Evolutionary conservation across 768 basidiomycete species (phyloP), one percentile per base, ranked within the genome.

Genomic region (Tulasnella sp.): DNA sequence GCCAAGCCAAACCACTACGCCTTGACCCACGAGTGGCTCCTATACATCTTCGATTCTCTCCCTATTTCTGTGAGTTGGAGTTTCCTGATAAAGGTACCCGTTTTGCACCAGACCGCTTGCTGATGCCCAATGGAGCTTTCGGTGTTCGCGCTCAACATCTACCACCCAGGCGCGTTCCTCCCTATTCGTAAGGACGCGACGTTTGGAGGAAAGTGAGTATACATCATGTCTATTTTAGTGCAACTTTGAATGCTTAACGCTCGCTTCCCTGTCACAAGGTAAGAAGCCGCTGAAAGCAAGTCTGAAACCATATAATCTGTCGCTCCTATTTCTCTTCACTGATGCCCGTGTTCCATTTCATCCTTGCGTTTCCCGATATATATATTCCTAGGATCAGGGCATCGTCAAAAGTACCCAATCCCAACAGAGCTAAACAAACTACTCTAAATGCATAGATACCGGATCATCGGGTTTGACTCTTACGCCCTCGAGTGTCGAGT

Each of bases 11-110:
- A 67, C 22, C 76, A 76, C n/a, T 78, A 78, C 54, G 37, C 70
- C 22, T 64, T 74, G 49, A 74, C 71, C 17, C 76, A 78, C 54
- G 78, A 78, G 39, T 78, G 78, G 78, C 76, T 42, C 3, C 19
- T 78, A 42, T 78, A 78, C 37, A 54, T 73, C 29, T 76, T 77
- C 11, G 78, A 78, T 49, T 52, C 78, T 9, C 22, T 76, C 12
- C 78, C 78, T 9, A 77, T 78, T 39, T 67, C 72, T 31, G 78
- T 78, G 58, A 34, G 75, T 73, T 12, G 7, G 2, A 22, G 22
- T 14, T 34, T 37, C 22, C 1, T 2, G n/a, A 17, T 45, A n/a
- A 29, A 22, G 22, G 34, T 34, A 14, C 29, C 31, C n/a, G n/a
- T n/a, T n/a, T 3, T 4, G 58, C 25, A 34, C 22, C 39, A 64